Evolutionary conservation across 345 rosid species (phyloP).

Genomic region (Tarenaya hassleriana): DNA sequence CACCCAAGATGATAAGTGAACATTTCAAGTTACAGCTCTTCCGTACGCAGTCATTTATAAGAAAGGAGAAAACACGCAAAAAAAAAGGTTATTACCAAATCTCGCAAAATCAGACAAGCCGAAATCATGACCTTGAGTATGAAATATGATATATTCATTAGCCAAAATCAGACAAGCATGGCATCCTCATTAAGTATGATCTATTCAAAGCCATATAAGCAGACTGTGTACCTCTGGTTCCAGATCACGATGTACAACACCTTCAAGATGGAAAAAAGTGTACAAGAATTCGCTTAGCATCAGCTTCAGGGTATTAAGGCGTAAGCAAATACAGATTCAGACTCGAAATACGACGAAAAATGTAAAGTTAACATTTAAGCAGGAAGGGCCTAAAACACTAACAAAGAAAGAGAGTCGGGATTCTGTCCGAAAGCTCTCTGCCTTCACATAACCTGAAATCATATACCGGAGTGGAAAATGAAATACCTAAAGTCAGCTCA

Average conservation of each 20-base stretch:
- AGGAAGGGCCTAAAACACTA: background rate
- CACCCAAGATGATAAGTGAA: too few relatives aligned
- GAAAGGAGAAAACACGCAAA: background rate
- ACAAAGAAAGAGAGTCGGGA: conserved; percentile 26
- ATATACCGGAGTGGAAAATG: conserved; percentile 8
- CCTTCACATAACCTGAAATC: conserved; percentile 67
- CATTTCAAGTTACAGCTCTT: too few relatives aligned
- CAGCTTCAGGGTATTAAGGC: conserved; percentile 56
- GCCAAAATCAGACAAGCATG: conserved; percentile 75
- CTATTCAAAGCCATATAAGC: conserved; percentile 1
- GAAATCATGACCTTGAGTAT: conserved; percentile 88
- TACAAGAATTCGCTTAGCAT: conserved; percentile 66
- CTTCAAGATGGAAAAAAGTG: conserved; percentile 97
- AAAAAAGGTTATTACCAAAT: conserved; percentile 46
- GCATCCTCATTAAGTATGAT: conserved; percentile 83
- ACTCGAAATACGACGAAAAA: conserved; percentile 1
- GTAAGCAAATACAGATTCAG: background rate
- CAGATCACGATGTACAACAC: conserved; percentile 93
- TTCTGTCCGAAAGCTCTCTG: conserved; percentile 74
- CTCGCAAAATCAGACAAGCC: conserved; percentile 78
- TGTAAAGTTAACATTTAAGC: background rate
- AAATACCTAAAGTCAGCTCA: too few relatives aligned
- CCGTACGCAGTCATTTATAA: background rate
- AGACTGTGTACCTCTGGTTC: conserved; percentile 74
- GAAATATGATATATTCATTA: too few relatives aligned